These are phyloP conservation scores for Umbelopsis sp. DNA, from an alignment of 371 early-diverging fungal species.

Conservation along the genomic window DNA sequence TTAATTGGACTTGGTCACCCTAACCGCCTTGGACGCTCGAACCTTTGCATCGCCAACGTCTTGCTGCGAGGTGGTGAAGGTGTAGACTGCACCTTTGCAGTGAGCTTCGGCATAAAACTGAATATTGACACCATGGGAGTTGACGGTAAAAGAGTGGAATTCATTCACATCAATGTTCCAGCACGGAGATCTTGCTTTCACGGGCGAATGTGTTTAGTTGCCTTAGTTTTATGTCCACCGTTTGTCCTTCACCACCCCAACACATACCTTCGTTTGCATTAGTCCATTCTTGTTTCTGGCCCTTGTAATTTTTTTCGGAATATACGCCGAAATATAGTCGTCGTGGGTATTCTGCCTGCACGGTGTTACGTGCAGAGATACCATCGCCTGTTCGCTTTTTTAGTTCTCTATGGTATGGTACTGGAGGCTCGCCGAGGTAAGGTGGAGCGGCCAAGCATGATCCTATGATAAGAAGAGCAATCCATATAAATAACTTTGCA, in stretches of 20 bases:
- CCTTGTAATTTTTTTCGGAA: neutral
- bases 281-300: neutral
- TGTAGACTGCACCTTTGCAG: neutral
- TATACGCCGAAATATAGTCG: neutral
- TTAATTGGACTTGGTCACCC: neutral
- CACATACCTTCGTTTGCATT: slow-evolving; percentile 53
- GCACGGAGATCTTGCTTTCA: neutral
- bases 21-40: neutral
- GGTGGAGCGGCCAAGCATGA: no score
- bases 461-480: no score
- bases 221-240: no score
- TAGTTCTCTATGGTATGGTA: no score
- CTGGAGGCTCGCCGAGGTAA: no score
- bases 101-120: neutral
- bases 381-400: no score
- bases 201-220: no score
- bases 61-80: neutral
- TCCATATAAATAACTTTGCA: no score
- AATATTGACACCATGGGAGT: neutral
- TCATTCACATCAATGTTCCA: neutral
- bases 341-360: neutral
- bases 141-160: neutral
- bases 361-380: no score
- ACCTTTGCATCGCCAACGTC: neutral
- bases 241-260: no score